phyloP scores from a whole-genome alignment of 495 filamentous ascomycete genomes.

The Penicillium verhagenii region DNA sequence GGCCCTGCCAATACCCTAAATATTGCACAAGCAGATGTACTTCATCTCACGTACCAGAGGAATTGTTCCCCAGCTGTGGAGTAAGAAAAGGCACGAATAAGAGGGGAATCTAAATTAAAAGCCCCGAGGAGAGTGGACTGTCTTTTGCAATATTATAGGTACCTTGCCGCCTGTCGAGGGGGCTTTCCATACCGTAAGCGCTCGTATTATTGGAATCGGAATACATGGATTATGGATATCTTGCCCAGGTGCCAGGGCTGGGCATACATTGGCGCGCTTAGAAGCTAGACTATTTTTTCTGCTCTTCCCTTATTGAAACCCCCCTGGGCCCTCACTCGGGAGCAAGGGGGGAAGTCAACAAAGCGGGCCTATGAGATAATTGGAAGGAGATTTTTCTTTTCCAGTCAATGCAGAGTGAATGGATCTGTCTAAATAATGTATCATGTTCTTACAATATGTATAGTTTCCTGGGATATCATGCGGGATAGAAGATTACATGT shows the following conservation, averaged over 20 bases:
- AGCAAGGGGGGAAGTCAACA: not conserved
- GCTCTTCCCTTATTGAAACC: not conserved
- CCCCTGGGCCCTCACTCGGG: not conserved
- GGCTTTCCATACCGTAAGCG: not conserved
- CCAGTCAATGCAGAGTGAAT: not conserved
- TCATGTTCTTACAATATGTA: not conserved
- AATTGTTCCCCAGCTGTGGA: conserved; percentile 23
- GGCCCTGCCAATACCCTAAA: conserved; percentile 10
- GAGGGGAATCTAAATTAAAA: no score
- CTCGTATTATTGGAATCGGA: not conserved
- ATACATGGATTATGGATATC: no score
- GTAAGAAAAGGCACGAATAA: not conserved
- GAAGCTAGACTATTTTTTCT: not conserved
- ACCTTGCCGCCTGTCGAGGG: not conserved
- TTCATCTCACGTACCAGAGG: conserved; percentile 14
- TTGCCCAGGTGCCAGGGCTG: not conserved
- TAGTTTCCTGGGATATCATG: not conserved
- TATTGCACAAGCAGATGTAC: conserved; percentile 10
- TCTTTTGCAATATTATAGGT: no score
- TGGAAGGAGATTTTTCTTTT: not conserved
- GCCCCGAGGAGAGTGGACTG: no score
- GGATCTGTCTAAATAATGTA: not conserved
- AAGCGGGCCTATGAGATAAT: not conserved
- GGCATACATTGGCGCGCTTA: not conserved
- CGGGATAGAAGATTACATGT: no score